Evolutionary conservation across 257 asterid genomes (phyloP), one percentile per base, ranked within the genome.

Genomic region (Euphrasia confusa): DNA sequence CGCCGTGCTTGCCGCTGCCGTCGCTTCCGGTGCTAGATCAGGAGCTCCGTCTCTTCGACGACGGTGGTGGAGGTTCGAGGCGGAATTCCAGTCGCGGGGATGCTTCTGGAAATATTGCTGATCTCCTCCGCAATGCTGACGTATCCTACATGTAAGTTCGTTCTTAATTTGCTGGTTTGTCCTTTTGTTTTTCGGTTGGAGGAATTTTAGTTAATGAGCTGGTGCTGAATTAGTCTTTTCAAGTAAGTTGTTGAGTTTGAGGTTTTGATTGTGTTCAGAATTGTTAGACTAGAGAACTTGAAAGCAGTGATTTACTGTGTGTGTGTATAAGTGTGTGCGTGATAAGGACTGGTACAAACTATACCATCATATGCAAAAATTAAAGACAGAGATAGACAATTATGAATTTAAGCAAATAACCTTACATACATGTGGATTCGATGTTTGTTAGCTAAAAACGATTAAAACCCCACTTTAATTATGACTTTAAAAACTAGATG

Each of bases 21-120:
- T 79, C 97, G 68, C 85, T 93, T 14, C 97, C 99, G 58, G 97
- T 93, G 63, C 81, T 79, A 4, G 92, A 87, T 75, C 94, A 85
- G 79, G 92, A 83, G 48, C 83, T 89, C 52, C 77, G 85, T 62
- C 71, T 93, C 67, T 76, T 81, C 14, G 95, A 90, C 11, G 79
- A 67, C 17, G 30, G 61, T 64, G 80, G 74, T 17, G 74, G 77
- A 28, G 59, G 71, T 60, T 70, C 83, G 45, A 77, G 78, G 71
- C 71, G 75, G 70, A 77, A 75, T 81, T 71, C 78, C 12, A 72
- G 73, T 63, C 75, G 81, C 21, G 77, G 64, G 54, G 92, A 77
- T 66, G 86, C 81, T 52, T 80, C 95, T 39, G 79, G 75, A 10
- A 80, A 76, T 73, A 82, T 93, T 71, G 90, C 96, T 67, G 94